Evolutionary conservation across 805 yeast genomes (phyloP).

Genomic region (Yarrowia bubula): DNA sequence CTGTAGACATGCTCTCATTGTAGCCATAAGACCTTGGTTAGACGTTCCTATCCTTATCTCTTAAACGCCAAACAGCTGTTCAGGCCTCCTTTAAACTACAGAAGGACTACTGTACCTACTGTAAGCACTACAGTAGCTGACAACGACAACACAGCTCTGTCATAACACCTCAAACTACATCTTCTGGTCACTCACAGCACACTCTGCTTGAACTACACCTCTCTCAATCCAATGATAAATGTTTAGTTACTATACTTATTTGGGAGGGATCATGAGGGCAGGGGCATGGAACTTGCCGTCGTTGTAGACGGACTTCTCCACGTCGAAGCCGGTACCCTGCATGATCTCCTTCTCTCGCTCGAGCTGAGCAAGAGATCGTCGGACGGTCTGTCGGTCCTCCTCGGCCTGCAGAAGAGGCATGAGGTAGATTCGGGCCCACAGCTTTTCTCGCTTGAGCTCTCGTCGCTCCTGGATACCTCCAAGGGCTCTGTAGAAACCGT

Average conservation of each 20-base stretch:
- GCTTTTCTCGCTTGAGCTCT: conserved; percentile 71
- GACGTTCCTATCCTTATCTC: too few relatives aligned
- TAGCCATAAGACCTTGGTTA: too few relatives aligned
- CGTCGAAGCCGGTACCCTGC: conserved; percentile 64
- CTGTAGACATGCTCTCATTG: too few relatives aligned
- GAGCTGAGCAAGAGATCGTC: conserved; percentile 64
- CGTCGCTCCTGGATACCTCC: conserved; percentile 68
- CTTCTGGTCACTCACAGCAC: too few relatives aligned
- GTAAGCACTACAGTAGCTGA: too few relatives aligned
- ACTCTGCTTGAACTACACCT: neutral
- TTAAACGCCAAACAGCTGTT: too few relatives aligned
- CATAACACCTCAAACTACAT: too few relatives aligned
- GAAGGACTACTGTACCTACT: too few relatives aligned
- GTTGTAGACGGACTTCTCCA: conserved; percentile 48
- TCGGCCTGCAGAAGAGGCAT: conserved; percentile 78
- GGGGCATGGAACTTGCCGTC: conserved; percentile 46
- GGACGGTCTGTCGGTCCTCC: conserved; percentile 71
- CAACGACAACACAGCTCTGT: too few relatives aligned
- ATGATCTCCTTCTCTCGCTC: conserved; percentile 67
- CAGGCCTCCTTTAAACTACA: too few relatives aligned
- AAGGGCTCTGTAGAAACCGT: conserved; percentile 67
- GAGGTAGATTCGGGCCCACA: conserved; percentile 72
- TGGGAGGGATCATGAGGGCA: conserved; percentile 28
- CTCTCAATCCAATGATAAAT: conserved; percentile 2
- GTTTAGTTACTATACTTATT: conserved; percentile 25